Evolutionary conservation across 208 protist species (phyloP).

Genomic region (Acanthamoeba lenticulata): DNA sequence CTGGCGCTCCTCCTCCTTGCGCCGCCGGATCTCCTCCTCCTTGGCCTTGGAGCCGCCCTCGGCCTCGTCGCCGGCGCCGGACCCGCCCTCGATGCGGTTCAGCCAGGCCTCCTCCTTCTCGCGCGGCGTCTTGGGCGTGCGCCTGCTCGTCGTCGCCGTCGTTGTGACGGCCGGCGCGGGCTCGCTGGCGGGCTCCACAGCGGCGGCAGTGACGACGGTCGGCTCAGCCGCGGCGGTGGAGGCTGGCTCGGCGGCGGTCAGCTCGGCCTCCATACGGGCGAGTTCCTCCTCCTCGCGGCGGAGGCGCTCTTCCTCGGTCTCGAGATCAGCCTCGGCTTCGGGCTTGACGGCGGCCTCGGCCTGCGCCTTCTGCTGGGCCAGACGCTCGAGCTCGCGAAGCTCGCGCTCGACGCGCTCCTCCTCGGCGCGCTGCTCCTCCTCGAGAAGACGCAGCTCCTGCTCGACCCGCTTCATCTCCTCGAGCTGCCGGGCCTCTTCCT

Average conservation of each 20-base stretch:
- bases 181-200: too few relatives aligned
- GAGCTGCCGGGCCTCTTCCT: not conserved
- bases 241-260: not conserved
- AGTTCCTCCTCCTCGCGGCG: slow-evolving; percentile 29
- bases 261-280: slow-evolving; percentile 33
- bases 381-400: not conserved
- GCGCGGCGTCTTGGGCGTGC: not conserved
- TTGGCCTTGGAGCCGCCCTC: slow-evolving; percentile 28
- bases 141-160: not conserved
- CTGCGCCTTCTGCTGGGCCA: not conserved
- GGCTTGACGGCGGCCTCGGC: not conserved
- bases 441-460: not conserved
- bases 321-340: not conserved
- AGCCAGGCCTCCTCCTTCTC: slow-evolving; percentile 17
- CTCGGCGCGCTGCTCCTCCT: slow-evolving; percentile 31
- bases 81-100: not conserved
- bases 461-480: not conserved
- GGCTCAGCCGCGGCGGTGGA: not conserved
- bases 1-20: slow-evolving; percentile 46
- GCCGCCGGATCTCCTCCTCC: slow-evolving; percentile 38
- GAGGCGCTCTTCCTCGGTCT: slow-evolving; percentile 25
- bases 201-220: not conserved
- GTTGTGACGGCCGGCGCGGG: not conserved
- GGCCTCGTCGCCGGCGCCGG: not conserved
- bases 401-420: slow-evolving; percentile 21